Evolutionary conservation across 2,329 filamentous ascomycete genomes (phyloP), one percentile per base, ranked within the genome.

Genomic region (Fusarium circinatum): DNA sequence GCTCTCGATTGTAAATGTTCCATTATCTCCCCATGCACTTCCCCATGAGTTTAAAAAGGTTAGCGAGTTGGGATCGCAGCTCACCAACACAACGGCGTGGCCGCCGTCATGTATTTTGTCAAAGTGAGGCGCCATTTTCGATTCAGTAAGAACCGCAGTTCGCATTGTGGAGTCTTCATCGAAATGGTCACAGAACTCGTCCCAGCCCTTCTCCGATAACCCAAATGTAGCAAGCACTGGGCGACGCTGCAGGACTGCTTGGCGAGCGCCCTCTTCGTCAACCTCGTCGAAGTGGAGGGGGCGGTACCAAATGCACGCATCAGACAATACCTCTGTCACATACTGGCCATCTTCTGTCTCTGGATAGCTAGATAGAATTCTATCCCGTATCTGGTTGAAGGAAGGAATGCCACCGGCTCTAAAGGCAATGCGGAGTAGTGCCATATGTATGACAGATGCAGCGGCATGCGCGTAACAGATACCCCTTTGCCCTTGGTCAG

Each of bases 311-410:
- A 11, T 8, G 8, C 38, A 45, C 14, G 26, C 39, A 8, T 12
- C 22, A 9, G 15, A 6, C 11, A 57, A 2, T 4, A 57, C 39
- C 7, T 28, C 22, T 9, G n/a, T n/a, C n/a, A n/a, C n/a, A n/a
- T n/a, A n/a, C n/a, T 44, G 41, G 0, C 41, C 41, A 3, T 5
- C 2, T 11, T 0, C 0, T 12, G 0, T 24, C 15, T 32, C 8
- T 5, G 54, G 54, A 3, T 34, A 57, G 1, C 0, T 1, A 14
- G 9, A n/a, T 8, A 57, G 12, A 34, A 57, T 45, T 15, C 38
- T 57, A 2, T 13, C 12, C 8, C 54, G 28, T 18, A 57, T 57
- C 12, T 42, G 11, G 0, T 3, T 1, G 7, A 57, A 28, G 6
- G 28, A 20, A 18, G 54, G 54, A 22, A 42, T 9, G 0, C 54